Base-by-base conservation (phyloP, 2,329 filamentous ascomycete genomes). In the Colletotrichum acutatum region DNA sequence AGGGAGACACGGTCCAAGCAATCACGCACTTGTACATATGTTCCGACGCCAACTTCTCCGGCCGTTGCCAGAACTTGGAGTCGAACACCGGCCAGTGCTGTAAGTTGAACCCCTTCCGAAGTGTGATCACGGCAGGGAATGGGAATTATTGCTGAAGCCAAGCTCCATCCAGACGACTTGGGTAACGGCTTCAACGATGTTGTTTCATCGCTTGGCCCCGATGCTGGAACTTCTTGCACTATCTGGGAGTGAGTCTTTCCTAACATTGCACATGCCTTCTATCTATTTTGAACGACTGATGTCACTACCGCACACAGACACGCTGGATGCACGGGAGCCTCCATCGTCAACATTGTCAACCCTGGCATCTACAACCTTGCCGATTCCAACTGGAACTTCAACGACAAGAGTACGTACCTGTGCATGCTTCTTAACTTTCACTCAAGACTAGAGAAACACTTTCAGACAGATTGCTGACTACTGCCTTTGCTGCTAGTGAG, bases 361-460 rank as follows among this genome's bases (percentile, higher is more conserved):
- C 52, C 63, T 24, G 63, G 63, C 11, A 66, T 66, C 30, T 66
- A 42, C 30, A 32, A 58, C 32, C 53, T 57, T 2, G 53, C 24
- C 11, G 63, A 54, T 5, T 52, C 62, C 28, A 26, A 28, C 2
- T 58, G 54, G 24, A 30, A 26, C 63, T 66, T 66, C 63, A 62
- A 62, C 59, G 59, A 62, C 42, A 28, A 9, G 19, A 8, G 59
- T 62, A 62, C 5, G 59, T 52, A 8, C 0, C 42, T 19, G 7
- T 4, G n/a, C 32, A 16, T 7, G 14, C 22, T 16, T 24, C 4
- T 52, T 6, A 5, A 8, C 5, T 7, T 9, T 3, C 11, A 8
- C 28, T n/a, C 4, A 11, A 34, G 7, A 58, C 7, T 34, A 11
- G 11, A 32, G 9, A 52, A 3, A 4, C 2, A 8, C n/a, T 5